Evolutionary conservation across 345 rosid species (phyloP).

Genomic region (Linum tenue): DNA sequence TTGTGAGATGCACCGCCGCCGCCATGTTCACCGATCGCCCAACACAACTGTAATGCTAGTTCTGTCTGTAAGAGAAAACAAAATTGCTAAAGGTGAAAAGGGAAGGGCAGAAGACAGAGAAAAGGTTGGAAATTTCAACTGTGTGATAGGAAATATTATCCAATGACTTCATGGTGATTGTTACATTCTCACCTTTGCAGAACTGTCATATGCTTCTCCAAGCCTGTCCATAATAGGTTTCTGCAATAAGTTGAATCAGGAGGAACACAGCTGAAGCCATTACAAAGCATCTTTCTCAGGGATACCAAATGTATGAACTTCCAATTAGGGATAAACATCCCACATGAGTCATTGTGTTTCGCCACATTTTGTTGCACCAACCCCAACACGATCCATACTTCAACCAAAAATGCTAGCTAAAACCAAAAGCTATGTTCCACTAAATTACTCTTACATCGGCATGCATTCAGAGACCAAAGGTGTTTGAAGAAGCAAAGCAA

Average conservation of each 20-base stretch:
- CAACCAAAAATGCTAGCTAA: background rate
- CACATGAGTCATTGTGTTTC: too few relatives aligned
- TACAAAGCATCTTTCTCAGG: background rate
- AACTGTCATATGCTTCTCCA: constrained; percentile 89
- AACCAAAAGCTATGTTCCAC: background rate
- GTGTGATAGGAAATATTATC: background rate
- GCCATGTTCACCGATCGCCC: constrained; percentile 98
- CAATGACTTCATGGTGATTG: background rate
- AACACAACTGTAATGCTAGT: constrained; percentile 84
- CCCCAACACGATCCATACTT: too few relatives aligned
- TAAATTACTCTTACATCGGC: background rate
- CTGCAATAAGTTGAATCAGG: constrained; percentile 34
- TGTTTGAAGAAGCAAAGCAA: background rate
- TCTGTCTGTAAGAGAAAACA: constrained; percentile 40
- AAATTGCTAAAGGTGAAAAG: background rate
- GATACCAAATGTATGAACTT: background rate
- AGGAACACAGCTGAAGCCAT: background rate
- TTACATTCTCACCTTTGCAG: constrained; percentile 58
- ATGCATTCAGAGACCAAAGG: background rate
- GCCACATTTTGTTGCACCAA: too few relatives aligned
- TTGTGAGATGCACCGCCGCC: constrained; percentile 84
- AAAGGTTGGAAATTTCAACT: constrained; percentile 1
- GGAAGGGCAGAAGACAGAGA: constrained; percentile 2
- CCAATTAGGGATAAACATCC: too few relatives aligned
- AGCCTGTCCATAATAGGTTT: constrained; percentile 89